Conservation (phyloP, 345 rosid species). For the Populus nigra region DNA sequence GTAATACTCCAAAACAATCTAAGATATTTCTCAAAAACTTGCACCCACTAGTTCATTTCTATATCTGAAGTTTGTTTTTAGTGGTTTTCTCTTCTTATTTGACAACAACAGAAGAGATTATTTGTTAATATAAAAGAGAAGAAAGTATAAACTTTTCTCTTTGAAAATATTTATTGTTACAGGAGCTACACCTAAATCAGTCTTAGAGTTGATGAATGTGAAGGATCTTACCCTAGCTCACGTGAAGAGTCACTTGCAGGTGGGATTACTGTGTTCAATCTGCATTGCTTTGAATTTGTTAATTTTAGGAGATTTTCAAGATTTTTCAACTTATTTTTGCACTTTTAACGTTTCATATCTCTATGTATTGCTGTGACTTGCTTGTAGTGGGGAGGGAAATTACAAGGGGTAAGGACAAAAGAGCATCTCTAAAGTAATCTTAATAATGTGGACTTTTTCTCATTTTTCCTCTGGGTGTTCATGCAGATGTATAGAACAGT, state of each 20-base stretch:
- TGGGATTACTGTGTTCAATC: slow-evolving; percentile 30
- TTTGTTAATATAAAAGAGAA: not conserved
- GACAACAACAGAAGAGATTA: not conserved
- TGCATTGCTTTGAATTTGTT: slow-evolving; percentile 20
- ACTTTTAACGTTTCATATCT: slow-evolving; percentile 16
- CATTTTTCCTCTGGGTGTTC: slow-evolving; percentile 32
- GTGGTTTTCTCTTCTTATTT: not conserved
- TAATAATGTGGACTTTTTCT: slow-evolving; percentile 35
- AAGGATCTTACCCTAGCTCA: slow-evolving; percentile 99
- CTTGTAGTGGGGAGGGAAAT: slow-evolving; percentile 29
- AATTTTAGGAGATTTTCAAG: slow-evolving; percentile 5
- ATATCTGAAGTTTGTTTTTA: not conserved
- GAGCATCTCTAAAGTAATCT: slow-evolving; percentile 42
- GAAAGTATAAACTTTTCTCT: not conserved
- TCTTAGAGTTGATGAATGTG: slow-evolving; percentile 96
- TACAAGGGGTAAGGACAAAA: slow-evolving; percentile 49
- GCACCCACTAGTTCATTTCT: not conserved
- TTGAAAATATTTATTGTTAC: slow-evolving; percentile 1
- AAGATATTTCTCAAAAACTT: not conserved
- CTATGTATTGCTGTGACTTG: slow-evolving; percentile 22
- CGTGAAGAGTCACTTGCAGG: slow-evolving; percentile 99
- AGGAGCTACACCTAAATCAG: slow-evolving; percentile 99
- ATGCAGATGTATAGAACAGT: slow-evolving; percentile 99
- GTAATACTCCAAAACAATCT: slow-evolving; percentile 27
- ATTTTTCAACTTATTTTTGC: slow-evolving; percentile 17